Evolutionary conservation across 768 basidiomycete species (phyloP).

Genomic region (Mycena indigotica): DNA sequence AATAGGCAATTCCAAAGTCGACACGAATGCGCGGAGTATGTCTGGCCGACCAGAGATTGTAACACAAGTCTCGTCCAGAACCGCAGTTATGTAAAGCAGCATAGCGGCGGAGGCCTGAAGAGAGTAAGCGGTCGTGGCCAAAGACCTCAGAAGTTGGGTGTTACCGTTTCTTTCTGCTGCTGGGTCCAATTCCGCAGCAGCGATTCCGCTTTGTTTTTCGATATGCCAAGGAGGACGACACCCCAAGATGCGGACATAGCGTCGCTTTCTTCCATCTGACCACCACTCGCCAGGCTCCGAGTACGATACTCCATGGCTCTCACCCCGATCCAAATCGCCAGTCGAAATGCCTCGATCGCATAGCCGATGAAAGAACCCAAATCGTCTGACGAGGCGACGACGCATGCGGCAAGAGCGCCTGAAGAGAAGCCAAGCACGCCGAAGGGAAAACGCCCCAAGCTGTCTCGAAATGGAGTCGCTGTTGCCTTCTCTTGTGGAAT

Average conservation of each 20-base stretch:
- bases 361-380: conserved; percentile 36
- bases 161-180: conserved; percentile 5
- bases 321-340: conserved; percentile 47
- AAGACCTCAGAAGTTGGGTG: background rate
- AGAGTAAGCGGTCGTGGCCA: background rate
- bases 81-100: conserved; percentile 50
- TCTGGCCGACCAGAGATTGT: conserved; percentile 64
- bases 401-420: conserved; percentile 46
- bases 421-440: conserved; percentile 51
- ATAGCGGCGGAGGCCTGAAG: background rate
- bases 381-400: conserved; percentile 40
- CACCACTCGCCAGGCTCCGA: too few species aligned
- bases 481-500: conserved; percentile 27
- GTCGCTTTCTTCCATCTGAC: conserved; percentile 2
- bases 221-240: conserved; percentile 39
- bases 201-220: conserved; percentile 24
- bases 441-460: conserved; percentile 24
- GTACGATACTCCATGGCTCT: conserved; percentile 38
- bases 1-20: conserved; percentile 36
- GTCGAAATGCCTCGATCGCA: conserved; percentile 40
- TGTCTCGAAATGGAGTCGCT: conserved; percentile 28
- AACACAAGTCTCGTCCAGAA: conserved; percentile 48
- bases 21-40: conserved; percentile 45
- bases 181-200: conserved; percentile 5
- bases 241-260: conserved; percentile 46